A percentile compares a stretch with the other conserved stretches of the same genome.
phyloP scores from a whole-genome alignment of 371 early-diverging fungal species.

The Umbelopsis sp. region DNA sequence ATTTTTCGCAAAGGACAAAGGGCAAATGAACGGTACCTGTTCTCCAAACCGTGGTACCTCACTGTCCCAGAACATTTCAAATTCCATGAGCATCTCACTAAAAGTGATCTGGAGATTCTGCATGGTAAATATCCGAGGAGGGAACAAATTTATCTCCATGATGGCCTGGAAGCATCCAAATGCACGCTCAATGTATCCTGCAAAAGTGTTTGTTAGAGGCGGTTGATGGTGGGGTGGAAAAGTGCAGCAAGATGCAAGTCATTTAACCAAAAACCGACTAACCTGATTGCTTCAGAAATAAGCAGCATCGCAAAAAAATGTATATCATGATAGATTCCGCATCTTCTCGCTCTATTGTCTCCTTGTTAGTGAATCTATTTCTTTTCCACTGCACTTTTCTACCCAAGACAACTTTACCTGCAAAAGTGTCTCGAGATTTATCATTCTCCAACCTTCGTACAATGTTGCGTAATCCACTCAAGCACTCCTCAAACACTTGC shows the following conservation, averaged over 20 bases:
- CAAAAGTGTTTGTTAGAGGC: background rate
- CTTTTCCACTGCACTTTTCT: background rate
- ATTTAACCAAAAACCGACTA: conserved; percentile 14
- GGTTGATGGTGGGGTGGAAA: too few species aligned
- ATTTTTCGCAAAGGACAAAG: background rate
- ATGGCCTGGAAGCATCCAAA: conserved; percentile 70
- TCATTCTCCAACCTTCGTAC: conserved; percentile 2
- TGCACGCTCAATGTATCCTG: conserved; percentile 76
- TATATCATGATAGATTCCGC: conserved; percentile 68
- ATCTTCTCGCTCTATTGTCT: conserved; percentile 33
- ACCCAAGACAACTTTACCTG: conserved; percentile 19
- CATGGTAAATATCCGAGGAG: conserved; percentile 46
- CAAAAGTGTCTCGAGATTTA: conserved; percentile 22
- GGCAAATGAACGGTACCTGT: conserved; percentile 35
- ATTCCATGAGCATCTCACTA: conserved; percentile 55
- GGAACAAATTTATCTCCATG: conserved; percentile 73
- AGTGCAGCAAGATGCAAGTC: background rate
- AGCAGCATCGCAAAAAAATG: conserved; percentile 64
- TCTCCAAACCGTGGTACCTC: conserved; percentile 82
- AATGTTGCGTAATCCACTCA: conserved; percentile 35
- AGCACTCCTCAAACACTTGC: conserved; percentile 68
- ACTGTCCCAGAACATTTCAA: conserved; percentile 80
- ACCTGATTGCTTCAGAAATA: conserved; percentile 72
- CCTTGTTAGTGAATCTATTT: background rate
- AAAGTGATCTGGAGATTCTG: conserved; percentile 27